Conservation (phyloP, 2,329 filamentous ascomycete species). For the Apiospora pterosperma region DNA sequence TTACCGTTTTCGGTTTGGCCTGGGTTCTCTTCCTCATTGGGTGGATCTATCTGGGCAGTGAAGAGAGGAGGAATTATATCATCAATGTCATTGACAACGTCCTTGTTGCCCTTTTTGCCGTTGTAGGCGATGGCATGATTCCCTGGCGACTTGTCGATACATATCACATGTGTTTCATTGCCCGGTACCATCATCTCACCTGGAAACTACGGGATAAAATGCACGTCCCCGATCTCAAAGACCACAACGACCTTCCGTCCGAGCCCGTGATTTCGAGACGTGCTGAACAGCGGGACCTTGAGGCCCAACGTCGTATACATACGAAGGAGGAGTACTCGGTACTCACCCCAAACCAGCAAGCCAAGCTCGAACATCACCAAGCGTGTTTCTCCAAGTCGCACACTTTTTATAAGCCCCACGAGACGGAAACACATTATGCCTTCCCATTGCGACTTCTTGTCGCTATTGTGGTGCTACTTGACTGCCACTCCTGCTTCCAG, state of each 20-base stretch:
- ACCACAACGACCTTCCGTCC: constrained; percentile 65
- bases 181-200: constrained; percentile 63
- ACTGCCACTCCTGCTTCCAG: constrained; percentile 76
- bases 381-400: constrained; percentile 78
- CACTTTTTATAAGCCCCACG: constrained; percentile 86
- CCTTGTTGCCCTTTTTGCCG: constrained; percentile 66
- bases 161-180: constrained; percentile 83
- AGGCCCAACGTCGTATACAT: constrained; percentile 34
- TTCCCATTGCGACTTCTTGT: constrained; percentile 74
- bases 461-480: constrained; percentile 73
- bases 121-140: constrained; percentile 67
- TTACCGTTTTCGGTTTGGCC: constrained; percentile 79
- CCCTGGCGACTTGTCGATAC: constrained; percentile 79
- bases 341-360: constrained; percentile 63
- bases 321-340: constrained; percentile 52
- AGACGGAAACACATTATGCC: constrained; percentile 76
- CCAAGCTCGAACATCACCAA: constrained; percentile 71
- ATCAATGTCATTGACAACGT: constrained; percentile 70
- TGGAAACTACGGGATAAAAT: constrained; percentile 63
- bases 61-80: constrained; percentile 64
- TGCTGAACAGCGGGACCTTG: constrained; percentile 42
- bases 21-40: constrained; percentile 92
- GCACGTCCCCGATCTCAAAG: constrained; percentile 57
- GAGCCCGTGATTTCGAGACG: constrained; percentile 32
- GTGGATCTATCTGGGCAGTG: constrained; percentile 73